These are phyloP conservation scores for Apiosordaria backusii DNA, from an alignment of 495 filamentous ascomycete genomes.

Conservation along the genomic window DNA sequence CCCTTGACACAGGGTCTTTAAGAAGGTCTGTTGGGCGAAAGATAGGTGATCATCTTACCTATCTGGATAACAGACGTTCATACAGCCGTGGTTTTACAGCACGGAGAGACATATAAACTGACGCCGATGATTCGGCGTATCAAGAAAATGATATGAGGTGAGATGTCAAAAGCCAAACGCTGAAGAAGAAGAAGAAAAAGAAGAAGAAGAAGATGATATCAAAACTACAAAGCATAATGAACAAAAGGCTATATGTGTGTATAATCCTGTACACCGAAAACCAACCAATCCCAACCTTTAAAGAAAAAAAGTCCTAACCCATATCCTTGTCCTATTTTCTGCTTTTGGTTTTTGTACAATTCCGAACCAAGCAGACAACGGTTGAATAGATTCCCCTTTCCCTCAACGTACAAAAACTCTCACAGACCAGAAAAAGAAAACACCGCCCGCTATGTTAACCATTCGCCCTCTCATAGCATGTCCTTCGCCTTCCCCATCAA, in stretches of 20 bases:
- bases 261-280: background rate
- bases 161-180: background rate
- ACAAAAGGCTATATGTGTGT: background rate
- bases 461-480: background rate
- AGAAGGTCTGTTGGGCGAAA: too few species aligned
- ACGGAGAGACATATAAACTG: too few species aligned
- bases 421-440: background rate
- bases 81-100: too few species aligned
- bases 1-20: too few species aligned
- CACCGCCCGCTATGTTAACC: background rate
- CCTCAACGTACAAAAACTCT: background rate
- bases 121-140: too few species aligned
- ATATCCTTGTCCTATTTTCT: background rate
- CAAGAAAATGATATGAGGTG: background rate
- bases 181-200: background rate
- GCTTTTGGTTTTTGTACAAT: background rate
- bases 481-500: background rate
- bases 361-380: background rate
- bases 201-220: constrained; percentile 1
- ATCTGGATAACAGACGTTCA: too few species aligned
- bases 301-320: background rate
- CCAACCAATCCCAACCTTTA: background rate
- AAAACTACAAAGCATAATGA: background rate
- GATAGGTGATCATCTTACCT: too few species aligned
- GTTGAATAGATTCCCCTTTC: background rate